phyloP scores from a whole-genome alignment of 352 stramenopile genomes.

The Phytophthora hybrid region DNA sequence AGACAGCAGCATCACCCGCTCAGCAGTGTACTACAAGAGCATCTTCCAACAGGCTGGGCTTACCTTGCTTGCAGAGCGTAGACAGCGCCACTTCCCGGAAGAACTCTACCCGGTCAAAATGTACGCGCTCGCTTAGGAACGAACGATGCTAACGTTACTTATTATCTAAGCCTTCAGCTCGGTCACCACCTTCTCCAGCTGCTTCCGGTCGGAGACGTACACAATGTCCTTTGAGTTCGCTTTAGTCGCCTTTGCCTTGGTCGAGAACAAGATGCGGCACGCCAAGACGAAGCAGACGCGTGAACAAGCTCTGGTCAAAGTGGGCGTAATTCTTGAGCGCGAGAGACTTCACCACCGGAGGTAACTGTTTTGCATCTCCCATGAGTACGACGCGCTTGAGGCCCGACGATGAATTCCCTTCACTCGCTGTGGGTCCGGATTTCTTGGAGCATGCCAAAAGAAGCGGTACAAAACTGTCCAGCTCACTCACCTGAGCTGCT shows the following conservation, averaged over 20 bases:
- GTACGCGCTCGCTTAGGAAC: conserved; percentile 83
- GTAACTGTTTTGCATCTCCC: conserved; percentile 94
- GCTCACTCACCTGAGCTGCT: conserved; percentile 94
- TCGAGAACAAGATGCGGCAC: conserved; percentile 93
- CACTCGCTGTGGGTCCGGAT: not conserved
- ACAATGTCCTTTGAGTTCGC: conserved; percentile 27
- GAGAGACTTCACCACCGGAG: conserved; percentile 92
- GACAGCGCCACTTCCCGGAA: conserved; percentile 93
- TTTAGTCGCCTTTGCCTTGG: conserved; percentile 37
- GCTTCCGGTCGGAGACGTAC: conserved; percentile 38
- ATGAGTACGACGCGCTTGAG: conserved; percentile 97
- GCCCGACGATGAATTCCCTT: conserved; percentile 14
- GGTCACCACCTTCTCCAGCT: conserved; percentile 40
- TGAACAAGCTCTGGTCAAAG: conserved; percentile 97
- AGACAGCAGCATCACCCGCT: conserved; percentile 95
- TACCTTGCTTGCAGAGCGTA: conserved; percentile 79
- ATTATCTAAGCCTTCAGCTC: no score
- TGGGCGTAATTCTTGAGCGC: conserved; percentile 90
- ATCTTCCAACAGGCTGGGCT: conserved; percentile 94
- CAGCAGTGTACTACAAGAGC: conserved; percentile 90
- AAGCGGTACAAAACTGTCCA: conserved; percentile 94
- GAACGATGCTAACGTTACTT: no score
- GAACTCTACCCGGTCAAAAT: conserved; percentile 97
- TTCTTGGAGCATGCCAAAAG: conserved; percentile 78
- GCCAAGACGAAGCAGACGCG: conserved; percentile 93